Base-by-base conservation (phyloP, 2,329 filamentous ascomycete species). In the Claviceps digitariae region DNA sequence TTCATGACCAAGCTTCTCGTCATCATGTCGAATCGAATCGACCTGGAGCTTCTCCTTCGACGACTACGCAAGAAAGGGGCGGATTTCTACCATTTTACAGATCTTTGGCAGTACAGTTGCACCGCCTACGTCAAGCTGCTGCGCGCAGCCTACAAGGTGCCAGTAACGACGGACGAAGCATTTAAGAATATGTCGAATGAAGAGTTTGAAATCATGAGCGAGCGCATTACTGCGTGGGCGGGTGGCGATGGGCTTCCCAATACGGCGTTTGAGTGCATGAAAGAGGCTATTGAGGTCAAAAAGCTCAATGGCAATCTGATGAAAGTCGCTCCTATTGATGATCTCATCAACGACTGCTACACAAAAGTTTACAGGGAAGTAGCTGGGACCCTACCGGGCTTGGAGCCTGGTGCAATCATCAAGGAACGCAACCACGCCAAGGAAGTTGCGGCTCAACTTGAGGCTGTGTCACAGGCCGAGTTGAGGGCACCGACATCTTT, bases 321-420 rank as follows among this genome's bases (percentile, higher is more conserved):
- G 79, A 96, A 95, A 67, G 79, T 85, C 0, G 79, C 82, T 0
- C 76, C 84, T 10, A 91, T 97, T 46, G 93, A 98, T 62, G 93
- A 98, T 63, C 77, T 97, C n/a, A 86, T 96, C 58, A 86, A 84
- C 23, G 93, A 98, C 67, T 83, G 87, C 49, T 98, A 95, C 67
- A 86, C 87, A 1, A 77, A 82, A 49, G 73, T 95, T 17, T 93
- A 88, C 64, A 75, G 77, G 20, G 79, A 84, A 31, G 71, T 90
- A 49, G 81, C 81, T 2, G 78, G 78, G 44, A 74, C 73, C 3
- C 69, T 89, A 2, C 77, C 78, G 0, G 72, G 73, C 29, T 64
- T 67, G n/a, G 69, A 75, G 47, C 70, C 77, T 23, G 67, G 73
- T 55, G 65, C 68, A 55, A 67, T 73, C 53, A 73, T 72, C 58